Conservation (phyloP, 352 stramenopile species). For the Phytophthora nicotianae region DNA sequence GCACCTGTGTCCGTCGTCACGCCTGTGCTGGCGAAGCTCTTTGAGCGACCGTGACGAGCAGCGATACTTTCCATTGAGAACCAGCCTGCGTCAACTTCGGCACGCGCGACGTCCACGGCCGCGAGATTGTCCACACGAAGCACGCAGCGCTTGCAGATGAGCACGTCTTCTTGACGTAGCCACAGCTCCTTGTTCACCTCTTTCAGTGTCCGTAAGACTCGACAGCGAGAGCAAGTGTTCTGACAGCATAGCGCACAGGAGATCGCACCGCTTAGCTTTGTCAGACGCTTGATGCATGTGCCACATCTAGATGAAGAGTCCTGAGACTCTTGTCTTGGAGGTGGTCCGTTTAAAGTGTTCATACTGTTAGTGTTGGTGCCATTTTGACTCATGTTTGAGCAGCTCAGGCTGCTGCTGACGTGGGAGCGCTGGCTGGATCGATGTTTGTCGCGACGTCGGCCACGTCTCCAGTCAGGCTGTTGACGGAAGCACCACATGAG, state of each 20-base stretch:
- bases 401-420: constrained; percentile 25
- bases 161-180: constrained; percentile 36
- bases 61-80: constrained; percentile 4
- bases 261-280: constrained; percentile 17
- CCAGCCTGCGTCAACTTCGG: constrained; percentile 26
- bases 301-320: constrained; percentile 20
- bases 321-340: background rate
- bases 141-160: constrained; percentile 39
- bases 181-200: constrained; percentile 30
- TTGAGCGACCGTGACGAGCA: background rate
- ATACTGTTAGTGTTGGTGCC: constrained; percentile 5
- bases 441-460: constrained; percentile 3
- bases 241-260: constrained; percentile 27
- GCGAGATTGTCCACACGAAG: constrained; percentile 30
- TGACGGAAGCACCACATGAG: constrained; percentile 48
- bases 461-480: constrained; percentile 3
- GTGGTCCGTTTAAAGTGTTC: constrained; percentile 1
- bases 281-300: constrained; percentile 31
- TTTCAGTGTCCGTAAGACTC: constrained; percentile 34
- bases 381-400: constrained; percentile 17
- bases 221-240: constrained; percentile 32
- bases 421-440: constrained; percentile 23
- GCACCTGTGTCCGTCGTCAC: constrained; percentile 31
- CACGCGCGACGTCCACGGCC: constrained; percentile 32
- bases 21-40: constrained; percentile 23